These are phyloP conservation scores for Sphagnum magellanicum DNA, from an alignment of 228 moss, liverwort and hornwort genomes.

Conservation along the genomic window DNA sequence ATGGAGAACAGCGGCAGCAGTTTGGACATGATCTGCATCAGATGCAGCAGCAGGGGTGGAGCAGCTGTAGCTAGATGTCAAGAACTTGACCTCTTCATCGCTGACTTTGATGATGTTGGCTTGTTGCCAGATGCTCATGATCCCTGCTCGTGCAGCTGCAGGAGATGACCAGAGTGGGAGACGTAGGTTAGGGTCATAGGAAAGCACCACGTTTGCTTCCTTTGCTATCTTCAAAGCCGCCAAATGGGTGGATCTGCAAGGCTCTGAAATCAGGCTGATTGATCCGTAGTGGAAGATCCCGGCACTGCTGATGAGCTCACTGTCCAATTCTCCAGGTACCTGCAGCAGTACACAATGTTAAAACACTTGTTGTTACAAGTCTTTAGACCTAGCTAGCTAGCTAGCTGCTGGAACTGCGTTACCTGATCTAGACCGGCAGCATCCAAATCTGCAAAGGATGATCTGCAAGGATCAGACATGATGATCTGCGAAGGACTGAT, in stretches of 20 bases:
- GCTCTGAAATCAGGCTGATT: conserved; percentile 29
- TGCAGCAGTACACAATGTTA: too few species aligned
- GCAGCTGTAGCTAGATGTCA: conserved; percentile 9
- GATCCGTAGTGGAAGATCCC: conserved; percentile 39
- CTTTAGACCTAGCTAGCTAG: too few species aligned
- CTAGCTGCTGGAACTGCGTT: too few species aligned
- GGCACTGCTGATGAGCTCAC: conserved; percentile 8
- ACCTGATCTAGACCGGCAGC: too few species aligned
- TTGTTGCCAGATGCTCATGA: conserved; percentile 28
- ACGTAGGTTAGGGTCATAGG: conserved; percentile 43
- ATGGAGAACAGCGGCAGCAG: too few species aligned
- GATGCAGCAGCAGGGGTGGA: too few species aligned
- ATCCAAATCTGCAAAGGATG: too few species aligned
- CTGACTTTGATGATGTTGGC: conserved; percentile 43
- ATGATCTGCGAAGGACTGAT: too few species aligned
- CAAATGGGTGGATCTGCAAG: conserved; percentile 10
- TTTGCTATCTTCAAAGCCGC: conserved; percentile 29
- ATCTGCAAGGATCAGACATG: too few species aligned
- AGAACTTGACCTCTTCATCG: conserved; percentile 32
- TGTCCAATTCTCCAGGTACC: conserved; percentile 2
- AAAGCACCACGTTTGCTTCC: conserved; percentile 18
- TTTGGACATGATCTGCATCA: too few species aligned
- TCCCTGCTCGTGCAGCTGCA: conserved; percentile 15
- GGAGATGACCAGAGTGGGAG: conserved; percentile 34
- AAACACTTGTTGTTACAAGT: too few species aligned